Evolutionary conservation across 768 basidiomycete species (phyloP).

Genomic region (Kwoniella europaea): DNA sequence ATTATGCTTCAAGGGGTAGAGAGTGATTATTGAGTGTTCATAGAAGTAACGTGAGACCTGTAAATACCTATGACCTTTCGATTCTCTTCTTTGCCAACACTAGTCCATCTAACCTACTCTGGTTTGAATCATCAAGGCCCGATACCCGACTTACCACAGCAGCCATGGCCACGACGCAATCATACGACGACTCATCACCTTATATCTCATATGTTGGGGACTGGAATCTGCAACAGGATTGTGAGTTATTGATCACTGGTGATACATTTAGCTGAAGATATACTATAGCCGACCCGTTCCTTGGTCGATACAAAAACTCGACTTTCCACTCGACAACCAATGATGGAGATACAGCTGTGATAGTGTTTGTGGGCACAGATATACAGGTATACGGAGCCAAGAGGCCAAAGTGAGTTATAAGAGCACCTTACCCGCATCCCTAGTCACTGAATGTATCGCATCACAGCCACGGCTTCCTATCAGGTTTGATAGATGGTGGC

Average conservation of each 20-base stretch:
- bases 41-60: no score
- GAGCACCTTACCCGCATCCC: no score
- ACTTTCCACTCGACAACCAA: constrained; percentile 8
- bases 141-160: background rate
- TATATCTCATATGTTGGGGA: constrained; percentile 8
- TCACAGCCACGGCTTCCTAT: constrained; percentile 15
- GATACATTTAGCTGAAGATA: background rate
- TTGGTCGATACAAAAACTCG: constrained; percentile 10
- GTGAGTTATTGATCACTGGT: background rate
- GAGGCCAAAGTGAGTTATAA: constrained; percentile 18
- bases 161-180: background rate
- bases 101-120: no score
- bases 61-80: no score
- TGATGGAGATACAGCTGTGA: constrained; percentile 13
- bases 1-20: background rate
- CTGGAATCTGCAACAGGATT: background rate
- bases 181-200: constrained; percentile 9
- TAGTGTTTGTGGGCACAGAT: constrained; percentile 9
- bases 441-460: no score
- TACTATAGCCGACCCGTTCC: background rate
- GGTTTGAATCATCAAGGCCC: no score
- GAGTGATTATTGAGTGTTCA: background rate
- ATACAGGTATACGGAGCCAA: constrained; percentile 11
- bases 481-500: constrained; percentile 2
- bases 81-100: no score